Base-by-base conservation (phyloP, 2,329 filamentous ascomycete genomes). In the Calonectria hongkongensis region DNA sequence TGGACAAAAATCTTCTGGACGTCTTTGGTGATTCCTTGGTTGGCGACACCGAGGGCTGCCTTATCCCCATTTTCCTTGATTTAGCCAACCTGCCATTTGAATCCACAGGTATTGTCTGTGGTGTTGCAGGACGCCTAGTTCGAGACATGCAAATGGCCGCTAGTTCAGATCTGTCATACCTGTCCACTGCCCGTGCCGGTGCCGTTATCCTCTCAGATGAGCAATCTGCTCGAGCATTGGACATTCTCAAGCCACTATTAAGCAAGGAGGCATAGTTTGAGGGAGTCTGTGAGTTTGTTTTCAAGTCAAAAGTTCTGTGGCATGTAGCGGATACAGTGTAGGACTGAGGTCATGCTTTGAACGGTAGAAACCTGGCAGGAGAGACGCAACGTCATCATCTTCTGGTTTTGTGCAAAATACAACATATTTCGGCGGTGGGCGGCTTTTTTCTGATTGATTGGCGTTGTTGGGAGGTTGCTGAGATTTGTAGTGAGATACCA, bases 31-130 rank as follows among this genome's bases (percentile, higher is more conserved):
- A 94, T 78, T 90, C 95, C 0, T 86, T 98, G 2, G 90, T 98
- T 0, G 95, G 95, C 15, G 89, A 93, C 73, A 94, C 91, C 58
- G 92, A 92, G 66, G 92, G 92, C 76, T 91, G 91, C 71, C 88
- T 96, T 41, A 91, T 97, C 2, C 95, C 97, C 1, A 97, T 99
- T 78, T 96, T 95, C 71, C 89, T 99, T 4, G 95, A 98, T 79
- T 88, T 99, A 30, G 92, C 91, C 25, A 92, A 91, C 50, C 86
- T 98, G 48, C 94, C 96, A 0, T 89, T 96, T 50, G 95, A 98
- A 83, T 95, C 95, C 9, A 98, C 96, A 0, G 96, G 96, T 27
- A 98, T 99, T 71, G 95, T 99, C 4, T 98, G 96, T 78, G 96
- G 97, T 33, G 95, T 99, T 2, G 96, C 96, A 0, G 95, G 95